phyloP scores from a whole-genome alignment of 257 asterid species.

The Ocimum tenuiflorum region DNA sequence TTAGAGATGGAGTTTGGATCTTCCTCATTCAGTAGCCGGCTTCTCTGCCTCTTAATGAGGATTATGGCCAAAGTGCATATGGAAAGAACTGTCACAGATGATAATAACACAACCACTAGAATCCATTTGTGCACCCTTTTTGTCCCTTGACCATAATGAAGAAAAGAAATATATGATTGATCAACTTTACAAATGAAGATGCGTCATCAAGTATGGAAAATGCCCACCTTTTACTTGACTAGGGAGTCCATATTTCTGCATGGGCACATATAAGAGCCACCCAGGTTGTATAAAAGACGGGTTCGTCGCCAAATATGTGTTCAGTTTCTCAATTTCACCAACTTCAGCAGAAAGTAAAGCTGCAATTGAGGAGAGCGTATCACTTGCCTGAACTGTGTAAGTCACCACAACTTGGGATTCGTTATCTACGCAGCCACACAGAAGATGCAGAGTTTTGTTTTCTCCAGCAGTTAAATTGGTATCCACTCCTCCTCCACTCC shows the following conservation, averaged over 20 bases:
- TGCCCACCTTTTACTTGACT: constrained; percentile 20
- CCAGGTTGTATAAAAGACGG: constrained; percentile 40
- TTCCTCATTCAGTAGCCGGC: constrained; percentile 21
- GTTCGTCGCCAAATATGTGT: constrained; percentile 32
- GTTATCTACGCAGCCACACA: constrained; percentile 61
- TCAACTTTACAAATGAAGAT: not conserved
- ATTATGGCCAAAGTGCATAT: constrained; percentile 42
- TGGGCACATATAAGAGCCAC: constrained; percentile 63
- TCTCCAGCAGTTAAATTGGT: constrained; percentile 14
- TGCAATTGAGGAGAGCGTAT: constrained; percentile 45
- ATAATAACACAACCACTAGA: constrained; percentile 36
- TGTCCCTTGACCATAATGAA: constrained; percentile 3
- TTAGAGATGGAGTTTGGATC: constrained; percentile 38
- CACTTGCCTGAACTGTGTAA: constrained; percentile 56
- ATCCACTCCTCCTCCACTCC: constrained; percentile 40
- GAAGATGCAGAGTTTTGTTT: constrained; percentile 38
- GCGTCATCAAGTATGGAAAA: not conserved
- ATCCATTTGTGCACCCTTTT: constrained; percentile 40
- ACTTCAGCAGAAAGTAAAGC: constrained; percentile 39
- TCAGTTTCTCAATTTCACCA: constrained; percentile 41
- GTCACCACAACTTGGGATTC: constrained; percentile 54
- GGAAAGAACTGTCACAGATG: constrained; percentile 46
- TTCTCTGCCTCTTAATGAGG: constrained; percentile 34
- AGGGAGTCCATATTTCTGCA: constrained; percentile 42
- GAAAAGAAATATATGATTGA: not conserved